Evolutionary conservation across 208 protist species (phyloP).

Genomic region (Novymonas esmeraldas): DNA sequence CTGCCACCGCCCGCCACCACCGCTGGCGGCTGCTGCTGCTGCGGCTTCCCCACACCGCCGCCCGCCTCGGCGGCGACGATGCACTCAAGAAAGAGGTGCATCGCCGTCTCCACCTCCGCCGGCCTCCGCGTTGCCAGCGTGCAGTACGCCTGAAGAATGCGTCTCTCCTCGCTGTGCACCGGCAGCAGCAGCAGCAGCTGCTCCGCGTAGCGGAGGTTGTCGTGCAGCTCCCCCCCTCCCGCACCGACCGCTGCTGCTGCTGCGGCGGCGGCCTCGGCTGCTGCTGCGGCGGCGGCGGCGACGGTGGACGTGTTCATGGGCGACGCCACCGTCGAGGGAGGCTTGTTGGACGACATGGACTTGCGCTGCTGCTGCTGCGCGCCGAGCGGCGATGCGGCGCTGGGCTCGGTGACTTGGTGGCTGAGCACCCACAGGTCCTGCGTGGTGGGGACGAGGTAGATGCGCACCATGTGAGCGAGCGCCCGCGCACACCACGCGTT

Average conservation of each 20-base stretch:
- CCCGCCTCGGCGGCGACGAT: conserved; percentile 33
- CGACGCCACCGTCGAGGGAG: background rate
- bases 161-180: conserved; percentile 48
- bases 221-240: conserved; percentile 50
- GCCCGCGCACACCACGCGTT: conserved; percentile 85
- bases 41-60: background rate
- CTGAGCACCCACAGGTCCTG: conserved; percentile 78
- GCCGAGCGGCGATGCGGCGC: too few relatives aligned
- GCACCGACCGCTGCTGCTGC: background rate
- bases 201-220: conserved; percentile 85
- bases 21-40: background rate
- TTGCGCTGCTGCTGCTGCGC: too few relatives aligned
- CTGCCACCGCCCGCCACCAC: background rate
- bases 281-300: background rate
- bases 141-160: conserved; percentile 81
- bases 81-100: conserved; percentile 66
- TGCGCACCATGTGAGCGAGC: conserved; percentile 93
- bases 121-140: conserved; percentile 68
- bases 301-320: too few relatives aligned
- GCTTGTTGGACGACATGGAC: background rate
- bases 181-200: conserved; percentile 82
- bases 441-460: conserved; percentile 91
- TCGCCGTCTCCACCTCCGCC: conserved; percentile 67
- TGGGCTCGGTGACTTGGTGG: too few relatives aligned
- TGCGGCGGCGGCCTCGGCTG: background rate